Base-by-base conservation (phyloP, 352 stramenopile species). In the Phytophthora fragariaefolia region DNA sequence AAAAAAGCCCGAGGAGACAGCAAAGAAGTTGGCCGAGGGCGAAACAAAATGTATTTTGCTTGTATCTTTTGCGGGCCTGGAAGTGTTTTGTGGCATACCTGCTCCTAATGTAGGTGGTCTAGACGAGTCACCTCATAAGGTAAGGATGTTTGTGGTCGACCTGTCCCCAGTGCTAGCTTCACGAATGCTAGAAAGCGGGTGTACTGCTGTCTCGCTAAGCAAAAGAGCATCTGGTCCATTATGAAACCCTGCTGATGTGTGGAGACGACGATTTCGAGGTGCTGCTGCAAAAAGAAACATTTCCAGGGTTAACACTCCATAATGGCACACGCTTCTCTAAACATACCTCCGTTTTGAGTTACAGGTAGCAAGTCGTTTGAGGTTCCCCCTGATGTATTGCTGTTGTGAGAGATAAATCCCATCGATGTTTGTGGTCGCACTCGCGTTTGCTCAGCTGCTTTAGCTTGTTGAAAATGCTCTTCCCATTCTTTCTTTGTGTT, bases 401-500 rank as follows among this genome's bases (percentile, higher is more conserved):
- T 57, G 36, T 43, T 49, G 13, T 62, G 59, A 32, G 42, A 17
- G 52, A 36, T 18, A 36, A 79, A 7, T 13, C 82, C 84, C 15
- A 90, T 68, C 3, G 84, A 80, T 6, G 84, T 92, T 34, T 84
- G 79, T 28, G 84, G 84, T 3, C 84, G 74, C 3, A 78, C 45
- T 47, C 68, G 71, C 24, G 72, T 59, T 23, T 56, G 59, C 34
- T 90, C 75, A n/a, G 40, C 67, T 27, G 75, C 54, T 69, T 88
- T 86, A 10, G 79, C 79, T 38, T 71, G 66, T 47, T 87, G 67
- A 23, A 90, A 86, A 15, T 87, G 67, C 18, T 83, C 53, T 56
- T 91, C 81, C 85, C 82, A 93, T 30, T 91, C 85, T 23, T 85
- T 89, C 57, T 91, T 90, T 24, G 85, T 91, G 72, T 77, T 91